phyloP scores from a whole-genome alignment of 2,329 filamentous ascomycete genomes.

The Cryphonectria naterciae region DNA sequence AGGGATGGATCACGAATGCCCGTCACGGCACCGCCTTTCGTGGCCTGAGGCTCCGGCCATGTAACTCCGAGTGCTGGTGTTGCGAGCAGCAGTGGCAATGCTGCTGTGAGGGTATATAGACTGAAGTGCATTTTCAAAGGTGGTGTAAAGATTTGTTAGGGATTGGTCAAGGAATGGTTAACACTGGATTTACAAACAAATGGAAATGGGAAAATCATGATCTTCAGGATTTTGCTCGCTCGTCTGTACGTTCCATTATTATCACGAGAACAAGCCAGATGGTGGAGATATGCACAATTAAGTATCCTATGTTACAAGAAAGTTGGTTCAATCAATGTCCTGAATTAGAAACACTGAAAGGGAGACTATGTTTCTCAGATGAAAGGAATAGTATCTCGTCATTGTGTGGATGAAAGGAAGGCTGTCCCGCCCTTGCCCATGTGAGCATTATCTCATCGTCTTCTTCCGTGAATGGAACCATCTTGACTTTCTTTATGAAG shows the following conservation, averaged over 20 bases:
- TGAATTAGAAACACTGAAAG: neutral
- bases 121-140: neutral
- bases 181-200: neutral
- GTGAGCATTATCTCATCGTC: neutral
- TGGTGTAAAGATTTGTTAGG: neutral
- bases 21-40: neutral
- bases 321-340: neutral
- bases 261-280: neutral
- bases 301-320: neutral
- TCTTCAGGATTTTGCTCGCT: neutral
- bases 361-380: neutral
- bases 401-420: neutral
- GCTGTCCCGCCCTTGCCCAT: neutral
- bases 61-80: neutral
- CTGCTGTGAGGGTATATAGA: neutral
- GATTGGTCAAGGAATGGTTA: neutral
- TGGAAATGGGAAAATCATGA: neutral
- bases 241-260: neutral
- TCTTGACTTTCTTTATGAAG: neutral
- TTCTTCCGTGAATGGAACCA: neutral
- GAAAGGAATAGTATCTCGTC: neutral
- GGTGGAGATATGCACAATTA: neutral
- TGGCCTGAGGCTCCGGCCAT: conserved; percentile 13
- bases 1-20: conserved; percentile 16
- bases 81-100: neutral